Evolutionary conservation across 495 filamentous ascomycete species (phyloP).

Genomic region (Tuber borchii): DNA sequence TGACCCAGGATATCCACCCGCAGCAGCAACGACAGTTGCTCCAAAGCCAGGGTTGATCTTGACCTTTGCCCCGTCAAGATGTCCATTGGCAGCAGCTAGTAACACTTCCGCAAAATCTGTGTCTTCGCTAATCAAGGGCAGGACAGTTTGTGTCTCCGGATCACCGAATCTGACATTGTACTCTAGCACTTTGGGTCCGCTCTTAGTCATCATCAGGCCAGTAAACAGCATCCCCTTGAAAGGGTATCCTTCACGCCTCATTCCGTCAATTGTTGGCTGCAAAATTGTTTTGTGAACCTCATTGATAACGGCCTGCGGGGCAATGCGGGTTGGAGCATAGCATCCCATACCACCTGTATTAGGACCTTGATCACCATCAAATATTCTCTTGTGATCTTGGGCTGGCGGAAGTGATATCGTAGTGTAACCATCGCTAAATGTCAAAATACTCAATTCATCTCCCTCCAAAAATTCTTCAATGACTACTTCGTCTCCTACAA

Average conservation of each 20-base stretch:
- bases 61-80: constrained; percentile 63
- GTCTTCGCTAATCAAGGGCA: constrained; percentile 70
- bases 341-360: constrained; percentile 99
- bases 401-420: constrained; percentile 81
- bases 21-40: constrained; percentile 86
- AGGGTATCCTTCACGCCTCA: constrained; percentile 68
- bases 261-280: constrained; percentile 82
- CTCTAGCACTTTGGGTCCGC: constrained; percentile 82
- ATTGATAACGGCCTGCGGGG: constrained; percentile 63
- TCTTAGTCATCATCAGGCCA: constrained; percentile 86
- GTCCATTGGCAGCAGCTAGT: constrained; percentile 72
- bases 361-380: constrained; percentile 81
- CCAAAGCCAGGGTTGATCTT: constrained; percentile 63
- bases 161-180: constrained; percentile 98
- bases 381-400: constrained; percentile 93
- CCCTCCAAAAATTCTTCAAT: constrained; percentile 92
- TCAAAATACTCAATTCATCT: constrained; percentile 84
- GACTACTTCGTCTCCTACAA: constrained; percentile 67
- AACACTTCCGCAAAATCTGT: constrained; percentile 88
- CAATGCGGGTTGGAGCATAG: constrained; percentile 85
- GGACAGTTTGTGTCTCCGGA: constrained; percentile 87
- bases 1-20: constrained; percentile 86
- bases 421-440: constrained; percentile 83
- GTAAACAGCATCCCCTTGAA: constrained; percentile 90
- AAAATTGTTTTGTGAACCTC: constrained; percentile 76